Conservation (phyloP, 257 asterid genomes). For the Thymus quinquecostatus region DNA sequence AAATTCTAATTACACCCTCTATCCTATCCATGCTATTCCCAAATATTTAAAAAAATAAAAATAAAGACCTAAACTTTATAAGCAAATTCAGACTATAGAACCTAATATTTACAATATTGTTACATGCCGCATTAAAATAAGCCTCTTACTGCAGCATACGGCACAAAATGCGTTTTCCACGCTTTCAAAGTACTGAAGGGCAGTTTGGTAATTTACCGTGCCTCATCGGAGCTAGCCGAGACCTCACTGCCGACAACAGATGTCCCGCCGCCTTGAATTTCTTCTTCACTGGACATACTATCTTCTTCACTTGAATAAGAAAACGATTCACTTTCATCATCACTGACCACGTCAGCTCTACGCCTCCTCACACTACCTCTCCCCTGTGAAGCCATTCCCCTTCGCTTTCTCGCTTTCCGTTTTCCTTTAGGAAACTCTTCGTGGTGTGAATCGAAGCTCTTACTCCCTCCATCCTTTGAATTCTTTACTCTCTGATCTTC, state of each 20-base stretch:
- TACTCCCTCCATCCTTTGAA: constrained; percentile 51
- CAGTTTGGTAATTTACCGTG: constrained; percentile 12
- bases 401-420: constrained; percentile 77
- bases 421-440: constrained; percentile 93
- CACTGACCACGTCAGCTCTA: constrained; percentile 67
- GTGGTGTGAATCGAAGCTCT: constrained; percentile 64
- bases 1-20: constrained; percentile 25
- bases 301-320: constrained; percentile 72
- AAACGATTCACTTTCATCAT: constrained; percentile 70
- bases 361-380: constrained; percentile 73
- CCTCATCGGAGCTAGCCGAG: constrained; percentile 72
- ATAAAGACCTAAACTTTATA: constrained; percentile 1
- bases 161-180: not conserved
- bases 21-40: not conserved
- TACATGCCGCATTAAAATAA: constrained; percentile 26
- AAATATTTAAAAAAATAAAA: not conserved
- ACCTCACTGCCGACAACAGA: constrained; percentile 60
- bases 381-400: constrained; percentile 71
- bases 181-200: not conserved
- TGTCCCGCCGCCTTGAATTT: constrained; percentile 54
- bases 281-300: constrained; percentile 72
- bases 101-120: constrained; percentile 38
- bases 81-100: constrained; percentile 21
- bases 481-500: constrained; percentile 47
- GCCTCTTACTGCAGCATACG: constrained; percentile 14